Base-by-base conservation (phyloP, 306 rosid species). In the Carpinus viminea region DNA sequence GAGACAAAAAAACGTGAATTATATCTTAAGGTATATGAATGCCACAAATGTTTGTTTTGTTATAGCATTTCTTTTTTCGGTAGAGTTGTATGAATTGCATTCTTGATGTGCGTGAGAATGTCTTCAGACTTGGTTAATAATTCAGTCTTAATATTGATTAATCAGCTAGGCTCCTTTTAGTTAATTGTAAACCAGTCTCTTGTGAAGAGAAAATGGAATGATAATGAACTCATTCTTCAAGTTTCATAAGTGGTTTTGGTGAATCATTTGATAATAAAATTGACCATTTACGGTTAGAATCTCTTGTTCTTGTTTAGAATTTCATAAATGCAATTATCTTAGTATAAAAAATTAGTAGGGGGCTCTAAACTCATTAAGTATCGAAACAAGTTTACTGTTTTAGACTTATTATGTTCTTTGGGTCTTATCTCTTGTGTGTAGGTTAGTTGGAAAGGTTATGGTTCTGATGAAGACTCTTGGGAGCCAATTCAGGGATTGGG, bases 361-460 rank as follows among this genome's bases (percentile, higher is more conserved):
- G 12, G 17, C 36, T 64, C 45, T 15, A 38, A 66, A 17, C n/a
- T 38, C 20, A 17, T 11, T 5, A 66, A 24, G 5, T 31, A 16
- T 15, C 15, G 20, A 4, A 8, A 21, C 55, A 72, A 15, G 38
- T 4, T 8, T 20, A 31, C 4, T 31, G 0, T 64, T 26, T 72
- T 18, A 51, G 21, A 18, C 54, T 54, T 62, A 2, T 21, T 20
- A 12, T 77, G 17, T 21, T 24, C 20, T 18, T 41, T 66, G 72
- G 72, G 47, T 66, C 21, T n/a, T 13, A 66, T 66, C 50, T 66
- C 60, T 9, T 28, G 15, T 28, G 20, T 80, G 60, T 76, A 94
- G 98, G 91, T 94, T 68, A 74, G 62, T 3, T 94, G 98, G 98
- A 92, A 89, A 76, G 96, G 96, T 6, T 92, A 94, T 74, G 96